phyloP scores from a whole-genome alignment of 2,329 filamentous ascomycete species.

The Aspergillus persii region DNA sequence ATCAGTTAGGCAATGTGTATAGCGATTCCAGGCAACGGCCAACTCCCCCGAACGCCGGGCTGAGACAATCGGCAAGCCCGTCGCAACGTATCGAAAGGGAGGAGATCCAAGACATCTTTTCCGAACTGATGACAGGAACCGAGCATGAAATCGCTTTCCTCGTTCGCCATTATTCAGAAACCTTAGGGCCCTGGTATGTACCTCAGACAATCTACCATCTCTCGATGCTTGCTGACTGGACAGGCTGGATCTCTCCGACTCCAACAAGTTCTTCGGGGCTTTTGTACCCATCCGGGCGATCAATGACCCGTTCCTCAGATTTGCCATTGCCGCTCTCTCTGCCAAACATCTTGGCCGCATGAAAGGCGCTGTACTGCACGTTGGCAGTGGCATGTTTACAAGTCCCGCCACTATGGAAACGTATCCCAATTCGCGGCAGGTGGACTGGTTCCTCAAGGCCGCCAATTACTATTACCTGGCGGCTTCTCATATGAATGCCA shows the following conservation, averaged over 20 bases:
- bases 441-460: slow-evolving; percentile 61
- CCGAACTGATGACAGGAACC: slow-evolving; percentile 37
- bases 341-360: slow-evolving; percentile 40
- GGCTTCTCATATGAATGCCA: slow-evolving; percentile 49
- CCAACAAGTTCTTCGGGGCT: slow-evolving; percentile 38
- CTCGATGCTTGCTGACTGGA: slow-evolving; percentile 9
- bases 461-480: slow-evolving; percentile 61
- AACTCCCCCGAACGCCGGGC: slow-evolving; percentile 1
- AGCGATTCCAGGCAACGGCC: slow-evolving; percentile 2
- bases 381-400: slow-evolving; percentile 25
- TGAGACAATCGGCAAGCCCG: slow-evolving; percentile 12
- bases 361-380: slow-evolving; percentile 26
- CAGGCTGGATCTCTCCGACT: slow-evolving; percentile 42
- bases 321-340: slow-evolving; percentile 37
- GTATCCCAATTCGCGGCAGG: slow-evolving; percentile 45
- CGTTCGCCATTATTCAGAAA: slow-evolving; percentile 36
- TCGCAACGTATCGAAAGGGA: slow-evolving; percentile 27
- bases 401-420: slow-evolving; percentile 52
- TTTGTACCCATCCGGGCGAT: slow-evolving; percentile 39
- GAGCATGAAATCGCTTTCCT: slow-evolving; percentile 41
- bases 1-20: not conserved
- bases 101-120: slow-evolving; percentile 36
- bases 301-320: slow-evolving; percentile 33
- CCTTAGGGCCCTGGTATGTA: slow-evolving; percentile 36
- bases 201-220: not conserved